phyloP scores from a whole-genome alignment of 305 asterid genomes.

The Solanum chacoense region DNA sequence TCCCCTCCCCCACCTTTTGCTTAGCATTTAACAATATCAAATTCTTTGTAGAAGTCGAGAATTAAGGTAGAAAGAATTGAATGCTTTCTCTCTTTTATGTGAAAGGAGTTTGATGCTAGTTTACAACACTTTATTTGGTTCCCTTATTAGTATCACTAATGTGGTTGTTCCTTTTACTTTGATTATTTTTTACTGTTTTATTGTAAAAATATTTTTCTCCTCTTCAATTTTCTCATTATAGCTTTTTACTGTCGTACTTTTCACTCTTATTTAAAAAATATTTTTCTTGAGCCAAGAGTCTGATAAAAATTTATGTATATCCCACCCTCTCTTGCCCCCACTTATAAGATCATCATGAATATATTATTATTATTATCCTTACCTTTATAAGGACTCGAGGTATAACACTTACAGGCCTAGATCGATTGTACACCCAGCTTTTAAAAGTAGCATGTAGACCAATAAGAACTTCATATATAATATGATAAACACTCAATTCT shows the following conservation, averaged over 20 bases:
- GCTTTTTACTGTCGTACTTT: neutral
- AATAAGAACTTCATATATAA: neutral
- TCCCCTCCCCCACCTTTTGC: neutral
- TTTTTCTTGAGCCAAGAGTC: no score
- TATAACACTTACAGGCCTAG: neutral
- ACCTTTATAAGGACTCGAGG: neutral
- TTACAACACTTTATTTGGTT: neutral
- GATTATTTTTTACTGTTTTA: neutral
- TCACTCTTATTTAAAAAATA: neutral
- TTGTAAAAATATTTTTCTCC: neutral
- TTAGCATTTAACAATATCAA: neutral
- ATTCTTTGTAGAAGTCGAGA: neutral
- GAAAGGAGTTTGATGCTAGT: neutral
- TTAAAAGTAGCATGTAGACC: neutral
- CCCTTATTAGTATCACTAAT: neutral
- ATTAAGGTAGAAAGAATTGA: neutral
- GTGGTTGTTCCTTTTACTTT: neutral
- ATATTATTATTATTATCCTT: neutral
- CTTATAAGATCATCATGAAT: no score
- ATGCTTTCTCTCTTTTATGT: neutral
- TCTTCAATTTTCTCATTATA: neutral
- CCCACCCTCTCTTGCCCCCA: neutral
- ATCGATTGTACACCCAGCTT: neutral
- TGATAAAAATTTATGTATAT: no score
- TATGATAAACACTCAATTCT: neutral